A percentile compares a stretch with the other conserved stretches of the same genome.
Evolutionary conservation across 2,329 filamentous ascomycete species (phyloP).

Genomic region (Trichoderma endophyticum): DNA sequence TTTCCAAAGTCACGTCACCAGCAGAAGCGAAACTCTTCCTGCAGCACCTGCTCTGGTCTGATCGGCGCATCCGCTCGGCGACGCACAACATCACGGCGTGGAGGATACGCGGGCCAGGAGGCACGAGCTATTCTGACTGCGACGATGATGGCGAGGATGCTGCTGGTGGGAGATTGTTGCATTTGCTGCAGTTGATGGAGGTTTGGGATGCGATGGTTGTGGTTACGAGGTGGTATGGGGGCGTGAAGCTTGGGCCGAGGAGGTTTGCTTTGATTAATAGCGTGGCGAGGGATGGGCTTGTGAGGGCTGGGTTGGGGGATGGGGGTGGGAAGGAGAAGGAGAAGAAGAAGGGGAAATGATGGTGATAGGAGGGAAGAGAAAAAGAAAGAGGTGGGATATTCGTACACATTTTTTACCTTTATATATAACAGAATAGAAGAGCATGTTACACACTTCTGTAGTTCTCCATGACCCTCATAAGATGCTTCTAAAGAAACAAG

Average conservation of each 20-base stretch:
- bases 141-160: slow-evolving; percentile 96
- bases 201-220: slow-evolving; percentile 91
- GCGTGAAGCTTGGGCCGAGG: slow-evolving; percentile 81
- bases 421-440: background rate
- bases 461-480: background rate
- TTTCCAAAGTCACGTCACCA: slow-evolving; percentile 65
- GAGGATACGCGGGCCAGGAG: slow-evolving; percentile 65
- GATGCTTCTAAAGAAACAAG: background rate
- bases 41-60: slow-evolving; percentile 71
- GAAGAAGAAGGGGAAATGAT: background rate
- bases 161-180: slow-evolving; percentile 78
- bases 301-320: slow-evolving; percentile 65
- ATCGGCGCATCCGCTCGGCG: slow-evolving; percentile 80
- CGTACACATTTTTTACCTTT: background rate
- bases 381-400: background rate
- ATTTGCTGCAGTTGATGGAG: slow-evolving; percentile 93
- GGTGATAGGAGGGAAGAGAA: background rate
- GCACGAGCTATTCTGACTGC: slow-evolving; percentile 72
- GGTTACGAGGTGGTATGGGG: slow-evolving; percentile 93
- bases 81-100: slow-evolving; percentile 96
- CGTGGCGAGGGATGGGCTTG: slow-evolving; percentile 77
- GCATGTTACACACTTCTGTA: background rate
- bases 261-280: slow-evolving; percentile 88
- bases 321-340: background rate
- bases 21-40: slow-evolving; percentile 69